These are phyloP conservation scores for Lodderomyces margitis DNA, from an alignment of 1,139 yeast genomes.

Conservation along the genomic window DNA sequence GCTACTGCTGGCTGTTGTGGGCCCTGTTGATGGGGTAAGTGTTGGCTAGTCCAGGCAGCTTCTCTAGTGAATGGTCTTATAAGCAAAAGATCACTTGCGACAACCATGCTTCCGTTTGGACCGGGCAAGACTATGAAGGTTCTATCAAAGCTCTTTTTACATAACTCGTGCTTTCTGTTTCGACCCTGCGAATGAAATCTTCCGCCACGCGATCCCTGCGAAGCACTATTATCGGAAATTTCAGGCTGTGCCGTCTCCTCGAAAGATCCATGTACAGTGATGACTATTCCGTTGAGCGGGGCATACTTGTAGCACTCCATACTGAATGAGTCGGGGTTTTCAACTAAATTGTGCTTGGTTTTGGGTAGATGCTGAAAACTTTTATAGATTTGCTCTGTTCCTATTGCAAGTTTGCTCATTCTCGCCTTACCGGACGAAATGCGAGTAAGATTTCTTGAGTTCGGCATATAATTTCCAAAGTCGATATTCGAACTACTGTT, in stretches of 20 bases:
- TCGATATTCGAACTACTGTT: conserved; percentile 36
- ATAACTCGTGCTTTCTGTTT: conserved; percentile 42
- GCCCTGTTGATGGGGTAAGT: not conserved
- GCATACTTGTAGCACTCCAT: conserved; percentile 77
- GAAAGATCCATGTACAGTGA: conserved; percentile 81
- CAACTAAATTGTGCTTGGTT: conserved; percentile 66
- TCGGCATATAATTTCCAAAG: conserved; percentile 63
- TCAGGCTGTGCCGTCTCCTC: conserved; percentile 63
- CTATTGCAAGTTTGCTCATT: conserved; percentile 60
- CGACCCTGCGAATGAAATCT: conserved; percentile 29
- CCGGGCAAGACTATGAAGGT: conserved; percentile 77
- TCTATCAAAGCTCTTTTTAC: conserved; percentile 82
- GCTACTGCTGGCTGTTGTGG: conserved; percentile 1
- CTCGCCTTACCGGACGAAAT: conserved; percentile 61
- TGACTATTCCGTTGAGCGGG: conserved; percentile 71
- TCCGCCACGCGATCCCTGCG: conserved; percentile 26
- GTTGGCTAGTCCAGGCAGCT: conserved; percentile 54
- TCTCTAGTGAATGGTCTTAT: conserved; percentile 61
- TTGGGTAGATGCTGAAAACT: conserved; percentile 68
- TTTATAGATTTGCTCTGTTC: conserved; percentile 64
- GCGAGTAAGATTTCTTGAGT: conserved; percentile 74
- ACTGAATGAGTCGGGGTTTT: conserved; percentile 64
- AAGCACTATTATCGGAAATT: conserved; percentile 20
- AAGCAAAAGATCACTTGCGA: conserved; percentile 79
- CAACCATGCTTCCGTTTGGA: conserved; percentile 65